Evolutionary conservation across 1,139 yeast species (phyloP).

Genomic region (Taiozyma sp.): DNA sequence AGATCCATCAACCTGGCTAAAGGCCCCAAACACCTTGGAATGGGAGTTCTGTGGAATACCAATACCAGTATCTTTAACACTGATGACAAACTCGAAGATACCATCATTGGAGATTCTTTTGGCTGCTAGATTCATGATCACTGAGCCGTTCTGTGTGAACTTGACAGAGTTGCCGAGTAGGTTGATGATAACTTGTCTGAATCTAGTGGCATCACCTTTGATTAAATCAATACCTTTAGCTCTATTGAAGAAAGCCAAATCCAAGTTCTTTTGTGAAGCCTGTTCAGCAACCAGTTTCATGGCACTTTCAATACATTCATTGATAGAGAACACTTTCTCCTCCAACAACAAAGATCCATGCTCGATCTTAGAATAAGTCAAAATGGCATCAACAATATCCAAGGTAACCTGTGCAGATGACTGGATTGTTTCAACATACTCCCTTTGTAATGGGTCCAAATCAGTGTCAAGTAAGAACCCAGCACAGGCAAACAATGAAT

Average conservation of each 20-base stretch:
- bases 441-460: slow-evolving; percentile 42
- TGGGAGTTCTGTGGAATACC: slow-evolving; percentile 50
- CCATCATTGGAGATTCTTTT: slow-evolving; percentile 29
- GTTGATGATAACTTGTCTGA: slow-evolving; percentile 51
- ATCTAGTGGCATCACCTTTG: slow-evolving; percentile 47
- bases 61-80: slow-evolving; percentile 56
- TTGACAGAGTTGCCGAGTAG: slow-evolving; percentile 56
- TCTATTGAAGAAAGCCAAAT: slow-evolving; percentile 43
- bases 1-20: slow-evolving; percentile 58
- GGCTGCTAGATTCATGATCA: slow-evolving; percentile 38
- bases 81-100: slow-evolving; percentile 39
- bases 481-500: slow-evolving; percentile 51
- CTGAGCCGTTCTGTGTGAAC: slow-evolving; percentile 46
- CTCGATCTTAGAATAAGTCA: slow-evolving; percentile 53
- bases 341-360: slow-evolving; percentile 49
- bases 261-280: slow-evolving; percentile 42
- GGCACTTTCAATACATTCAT: slow-evolving; percentile 49
- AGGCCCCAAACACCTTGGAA: slow-evolving; percentile 51
- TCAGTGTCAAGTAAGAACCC: slow-evolving; percentile 48
- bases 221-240: slow-evolving; percentile 40
- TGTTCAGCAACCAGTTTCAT: slow-evolving; percentile 50
- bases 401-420: slow-evolving; percentile 50
- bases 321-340: slow-evolving; percentile 43
- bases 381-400: slow-evolving; percentile 52
- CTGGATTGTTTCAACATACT: slow-evolving; percentile 51